Evolutionary conservation across 2,329 filamentous ascomycete species (phyloP), one percentile per base, ranked within the genome.

Genomic region (Myriosclerotinia curreyana): DNA sequence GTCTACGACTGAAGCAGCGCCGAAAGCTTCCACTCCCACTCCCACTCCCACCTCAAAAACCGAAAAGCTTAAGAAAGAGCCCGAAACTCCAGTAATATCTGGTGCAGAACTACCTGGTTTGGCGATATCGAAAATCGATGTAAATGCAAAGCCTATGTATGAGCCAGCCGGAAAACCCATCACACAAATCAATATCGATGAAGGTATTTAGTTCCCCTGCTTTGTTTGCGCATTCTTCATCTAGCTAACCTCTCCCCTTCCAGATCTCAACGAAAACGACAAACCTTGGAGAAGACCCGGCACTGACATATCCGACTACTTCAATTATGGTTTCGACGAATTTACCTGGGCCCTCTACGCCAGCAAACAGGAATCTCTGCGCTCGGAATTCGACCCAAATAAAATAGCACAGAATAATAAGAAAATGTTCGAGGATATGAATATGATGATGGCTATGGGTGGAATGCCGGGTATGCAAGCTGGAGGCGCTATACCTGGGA

Each of bases 301-400:
- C 54, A 93, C 94, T 14, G 95, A 99, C 73, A 86, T 96, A 62
- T 95, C 90, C 66, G 95, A 99, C 76, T 98, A 96, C 79, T 98
- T 98, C 84, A 98, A 98, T 80, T 98, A 98, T 77, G 94, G 94
- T 65, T 98, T 98, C 74, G 94, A 98, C 78, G 94, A 98, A 77
- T 98, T 97, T 77, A 96, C 93, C 0, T 99, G 95, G 95, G 90
- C 93, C 7, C 85, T 93, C 62, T 99, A 99, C 76, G 92, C 93
- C 40, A 82, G 92, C 66, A 96, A 96, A 74, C 95, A 98, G 76
- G 87, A 95, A 69, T 82, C 81, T 31, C 82, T 97, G 72, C 85
- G 90, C 22, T 86, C 86, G 69, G 91, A 94, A 70, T 91, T 92
- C 70, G 85, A 85, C 64, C 86, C 89, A 55, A 85, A 88, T 51